Conservation (phyloP, 129 eudicot species). For the Kitagawia praeruptora region DNA sequence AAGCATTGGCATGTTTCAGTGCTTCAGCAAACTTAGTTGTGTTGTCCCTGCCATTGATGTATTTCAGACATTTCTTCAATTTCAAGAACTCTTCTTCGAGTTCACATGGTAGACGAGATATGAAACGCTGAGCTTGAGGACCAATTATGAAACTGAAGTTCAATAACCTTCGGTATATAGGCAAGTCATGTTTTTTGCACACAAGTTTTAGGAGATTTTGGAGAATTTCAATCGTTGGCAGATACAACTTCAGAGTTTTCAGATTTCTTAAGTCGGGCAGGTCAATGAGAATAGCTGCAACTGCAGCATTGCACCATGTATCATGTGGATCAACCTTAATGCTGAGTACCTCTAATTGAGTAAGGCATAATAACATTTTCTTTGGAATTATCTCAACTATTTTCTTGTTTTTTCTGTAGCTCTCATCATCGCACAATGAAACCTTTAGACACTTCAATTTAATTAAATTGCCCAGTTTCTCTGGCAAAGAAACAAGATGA, state of each 20-base stretch:
- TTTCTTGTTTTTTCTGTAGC: neutral
- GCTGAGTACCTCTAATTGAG: conserved; percentile 24
- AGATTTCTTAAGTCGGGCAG: conserved; percentile 13
- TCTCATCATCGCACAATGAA: conserved; percentile 24
- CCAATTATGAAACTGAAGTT: conserved; percentile 26
- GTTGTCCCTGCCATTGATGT: conserved; percentile 20
- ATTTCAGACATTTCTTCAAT: conserved; percentile 24
- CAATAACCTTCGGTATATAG: conserved; percentile 8
- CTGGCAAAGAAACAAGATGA: conserved; percentile 15
- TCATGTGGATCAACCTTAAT: conserved; percentile 18
- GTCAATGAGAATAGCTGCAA: conserved; percentile 18
- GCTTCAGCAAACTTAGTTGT: conserved; percentile 12
- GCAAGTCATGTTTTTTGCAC: neutral
- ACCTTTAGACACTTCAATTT: conserved; percentile 16
- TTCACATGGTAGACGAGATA: conserved; percentile 24
- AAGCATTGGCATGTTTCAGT: conserved; percentile 19
- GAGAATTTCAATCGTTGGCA: conserved; percentile 25
- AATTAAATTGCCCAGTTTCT: neutral
- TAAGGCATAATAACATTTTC: conserved; percentile 16
- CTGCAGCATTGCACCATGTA: conserved; percentile 26
- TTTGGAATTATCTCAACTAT: conserved; percentile 14
- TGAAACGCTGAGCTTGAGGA: conserved; percentile 14
- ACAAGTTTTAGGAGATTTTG: conserved; percentile 15
- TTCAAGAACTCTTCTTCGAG: conserved; percentile 20
- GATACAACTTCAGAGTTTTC: conserved; percentile 20